Base-by-base conservation (phyloP, 257 asterid species). In the Striga asiatica region DNA sequence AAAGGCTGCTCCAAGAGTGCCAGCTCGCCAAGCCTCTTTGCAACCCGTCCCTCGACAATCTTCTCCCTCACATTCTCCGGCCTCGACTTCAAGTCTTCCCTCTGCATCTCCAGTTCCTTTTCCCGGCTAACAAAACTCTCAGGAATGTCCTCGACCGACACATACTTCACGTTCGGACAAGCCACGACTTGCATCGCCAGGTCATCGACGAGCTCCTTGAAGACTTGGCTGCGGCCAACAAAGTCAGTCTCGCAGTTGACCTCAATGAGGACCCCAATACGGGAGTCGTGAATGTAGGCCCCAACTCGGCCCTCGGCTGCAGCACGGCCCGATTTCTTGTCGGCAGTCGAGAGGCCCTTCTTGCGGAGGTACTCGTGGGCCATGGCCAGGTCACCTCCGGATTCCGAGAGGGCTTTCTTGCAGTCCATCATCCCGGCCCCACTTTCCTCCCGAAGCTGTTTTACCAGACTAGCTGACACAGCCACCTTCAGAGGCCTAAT, bases 391-490 rank as follows among this genome's bases (percentile, higher is more conserved):
- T 88, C 86, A 60, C 94, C 97, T 52, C 80, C 93, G 11, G 91
- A 77, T 79, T 88, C 95, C 0, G 95, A 55, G 47, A 92, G 93
- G 12, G 95, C 99, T 75, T 88, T 92, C 77, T 92, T 92, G 88
- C 99, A 92, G 31, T 84, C 99, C 99, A 92, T 92, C 99, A 92
- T 88, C 60, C 99, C 99, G 18, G 97, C 94, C 20, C 97, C 97
- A 24, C 85, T 84, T 88, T 92, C 97, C 27, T 92, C 99, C 22
- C 99, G 82, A 62, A 92, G 45, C 67, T 84, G 93, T 70, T 92
- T 92, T 20, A 92, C 99, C 74, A 84, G 59, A 50, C 86, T 66
- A 2, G 97, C 93, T 28, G 99, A 92, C 60, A 92, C 62, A 14
- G 35, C 61, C 50, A 65, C 71, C 66, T 72, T 81, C 5, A 73